A percentile compares a stretch with the other conserved stretches of the same genome.
Conservation (phyloP, 495 filamentous ascomycete species). For the Hamigera avellanea region DNA sequence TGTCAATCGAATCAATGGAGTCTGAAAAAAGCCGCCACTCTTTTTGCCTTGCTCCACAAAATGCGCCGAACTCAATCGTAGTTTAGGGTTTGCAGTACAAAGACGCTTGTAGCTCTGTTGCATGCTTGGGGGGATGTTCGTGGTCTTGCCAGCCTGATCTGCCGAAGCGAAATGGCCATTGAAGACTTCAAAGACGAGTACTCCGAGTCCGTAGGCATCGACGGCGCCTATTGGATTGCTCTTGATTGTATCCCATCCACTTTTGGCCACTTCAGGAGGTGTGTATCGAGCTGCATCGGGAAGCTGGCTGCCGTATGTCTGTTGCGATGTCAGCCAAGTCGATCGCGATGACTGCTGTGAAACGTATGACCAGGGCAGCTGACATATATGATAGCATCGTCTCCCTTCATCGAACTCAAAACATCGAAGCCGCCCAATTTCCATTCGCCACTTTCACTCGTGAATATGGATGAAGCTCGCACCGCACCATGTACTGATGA, state of each 20-base stretch:
- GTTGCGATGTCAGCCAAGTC: constrained; percentile 2
- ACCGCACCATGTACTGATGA: constrained; percentile 81
- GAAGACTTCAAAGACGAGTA: constrained; percentile 80
- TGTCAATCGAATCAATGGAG: constrained; percentile 76
- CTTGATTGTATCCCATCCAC: constrained; percentile 81
- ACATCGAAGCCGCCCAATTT: constrained; percentile 90
- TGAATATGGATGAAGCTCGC: constrained; percentile 74
- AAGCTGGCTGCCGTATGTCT: constrained; percentile 78
- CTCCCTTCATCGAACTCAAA: constrained; percentile 88
- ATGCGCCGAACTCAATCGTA: constrained; percentile 67
- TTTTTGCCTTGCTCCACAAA: constrained; percentile 86
- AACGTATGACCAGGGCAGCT: constrained; percentile 16
- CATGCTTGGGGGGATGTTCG: constrained; percentile 79
- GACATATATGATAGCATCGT: constrained; percentile 84
- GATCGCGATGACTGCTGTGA: constrained; percentile 1
- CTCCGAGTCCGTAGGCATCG: constrained; percentile 79
- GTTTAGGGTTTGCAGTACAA: constrained; percentile 77
- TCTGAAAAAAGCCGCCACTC: constrained; percentile 81
- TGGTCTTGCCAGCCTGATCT: constrained; percentile 74
- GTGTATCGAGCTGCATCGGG: constrained; percentile 73
- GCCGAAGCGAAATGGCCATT: constrained; percentile 62
- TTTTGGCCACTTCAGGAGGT: constrained; percentile 74
- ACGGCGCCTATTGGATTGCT: constrained; percentile 68
- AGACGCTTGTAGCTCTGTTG: constrained; percentile 81
- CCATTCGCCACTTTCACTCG: constrained; percentile 94